Evolutionary conservation across 1,284 basidiomycete genomes (phyloP), one percentile per base, ranked within the genome.

Genomic region (Mycena sp.): DNA sequence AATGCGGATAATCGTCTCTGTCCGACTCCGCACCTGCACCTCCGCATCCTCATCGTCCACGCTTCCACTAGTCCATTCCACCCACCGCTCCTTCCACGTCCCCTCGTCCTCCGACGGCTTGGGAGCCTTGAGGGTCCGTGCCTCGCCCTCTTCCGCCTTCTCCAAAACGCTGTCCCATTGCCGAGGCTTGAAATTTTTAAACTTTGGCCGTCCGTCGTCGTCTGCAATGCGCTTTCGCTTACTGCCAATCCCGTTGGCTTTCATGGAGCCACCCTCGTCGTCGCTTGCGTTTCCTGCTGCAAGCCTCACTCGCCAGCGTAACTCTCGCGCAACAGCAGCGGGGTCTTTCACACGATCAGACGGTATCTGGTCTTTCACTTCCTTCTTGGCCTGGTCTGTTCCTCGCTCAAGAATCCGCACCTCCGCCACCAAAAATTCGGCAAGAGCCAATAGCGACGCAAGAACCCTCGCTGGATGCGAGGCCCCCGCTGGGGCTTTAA

Each of bases 391-490:
- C 46, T 80, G 76, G 37, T 89, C 87, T 60, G 83, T 77, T 63
- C 88, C 85, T 63, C 85, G 78, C 69, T 96, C 92, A 68, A 95
- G 82, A 2, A 82, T 78, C 19, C 87, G 86, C 3, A 81, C 86
- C 75, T 98, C 93, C 2, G 83, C 81, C n/a, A 96, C 86, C 30
- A 98, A 83, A 76, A 95, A 94, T 6, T 87, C 83, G 0, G 93
- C 86, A 4, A 97, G 83, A 1, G 85, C 81, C 46, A 85, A 78
- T 16, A 97, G 78, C 6, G 92, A 92, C n/a, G 86, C 80, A 35
- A 96, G 78, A 4, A 95, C 83, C 35, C 93, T 87, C 1, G 82
- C 64, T 63, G 91, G 87, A 40, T 87, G 83, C 61, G 85, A 84
- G 38, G 84, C 85, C n/a, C 58, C 54, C 25, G 74, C 64, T 5